Conservation (phyloP, 2,329 filamentous ascomycete species). For the Claviceps citrina region DNA sequence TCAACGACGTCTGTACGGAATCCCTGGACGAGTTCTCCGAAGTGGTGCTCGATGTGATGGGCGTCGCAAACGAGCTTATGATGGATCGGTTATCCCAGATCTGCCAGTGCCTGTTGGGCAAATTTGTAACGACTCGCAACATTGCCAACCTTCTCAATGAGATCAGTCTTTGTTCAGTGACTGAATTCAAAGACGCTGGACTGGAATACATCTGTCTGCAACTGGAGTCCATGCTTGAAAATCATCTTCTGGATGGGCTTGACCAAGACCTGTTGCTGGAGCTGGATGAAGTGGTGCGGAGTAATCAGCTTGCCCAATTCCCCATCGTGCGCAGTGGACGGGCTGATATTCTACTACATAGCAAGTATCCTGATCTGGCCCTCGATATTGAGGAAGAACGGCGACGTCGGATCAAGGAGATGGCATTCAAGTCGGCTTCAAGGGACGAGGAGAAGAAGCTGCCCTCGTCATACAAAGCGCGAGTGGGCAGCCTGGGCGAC, state of each 20-base stretch:
- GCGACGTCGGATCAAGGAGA: slow-evolving; percentile 57
- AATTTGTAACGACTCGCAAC: slow-evolving; percentile 74
- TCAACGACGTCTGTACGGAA: slow-evolving; percentile 56
- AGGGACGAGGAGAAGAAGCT: slow-evolving; percentile 50
- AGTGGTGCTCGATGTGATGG: slow-evolving; percentile 79
- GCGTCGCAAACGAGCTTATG: slow-evolving; percentile 87
- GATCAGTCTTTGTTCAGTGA: slow-evolving; percentile 68
- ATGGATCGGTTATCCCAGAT: slow-evolving; percentile 78
- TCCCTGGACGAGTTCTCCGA: slow-evolving; percentile 76
- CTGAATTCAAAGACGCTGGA: slow-evolving; percentile 73
- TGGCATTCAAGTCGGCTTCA: slow-evolving; percentile 50
- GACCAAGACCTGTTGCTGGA: slow-evolving; percentile 72
- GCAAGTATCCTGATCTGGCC: slow-evolving; percentile 47
- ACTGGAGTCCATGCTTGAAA: slow-evolving; percentile 82
- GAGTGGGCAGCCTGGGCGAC: slow-evolving; percentile 52
- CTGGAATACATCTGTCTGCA: slow-evolving; percentile 87
- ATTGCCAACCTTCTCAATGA: slow-evolving; percentile 74
- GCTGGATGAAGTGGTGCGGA: slow-evolving; percentile 63
- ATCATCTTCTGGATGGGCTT: slow-evolving; percentile 70
- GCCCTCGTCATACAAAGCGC: slow-evolving; percentile 43
- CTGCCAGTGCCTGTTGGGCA: slow-evolving; percentile 71
- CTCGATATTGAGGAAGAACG: slow-evolving; percentile 53
- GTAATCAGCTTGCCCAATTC: slow-evolving; percentile 64
- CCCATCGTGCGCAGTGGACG: slow-evolving; percentile 65
- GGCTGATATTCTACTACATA: slow-evolving; percentile 49